Base-by-base conservation (phyloP, 306 rosid genomes). In the Rosa rugosa region DNA sequence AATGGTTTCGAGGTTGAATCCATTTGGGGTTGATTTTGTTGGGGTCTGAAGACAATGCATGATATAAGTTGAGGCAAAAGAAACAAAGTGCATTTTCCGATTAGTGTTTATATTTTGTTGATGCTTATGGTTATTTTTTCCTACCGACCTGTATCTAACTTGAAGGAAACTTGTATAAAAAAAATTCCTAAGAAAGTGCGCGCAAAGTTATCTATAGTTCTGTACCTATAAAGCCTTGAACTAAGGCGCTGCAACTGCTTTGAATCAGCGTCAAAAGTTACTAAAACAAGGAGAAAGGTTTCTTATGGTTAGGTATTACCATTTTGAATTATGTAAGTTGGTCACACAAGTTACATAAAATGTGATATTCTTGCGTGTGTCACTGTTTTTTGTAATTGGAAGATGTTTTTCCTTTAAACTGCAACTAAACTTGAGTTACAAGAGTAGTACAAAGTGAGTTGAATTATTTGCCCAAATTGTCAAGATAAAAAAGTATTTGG, bases 61-160 rank as follows among this genome's bases (percentile, higher is more conserved):
- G 14, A 13, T 42, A 25, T 40, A 41, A 6, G 14, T 17, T 23
- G 34, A n/a, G 49, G 25, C 4, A 38, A 36, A 34, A 20, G 36
- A 4, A 47, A 63, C 40, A n/a, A 8, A 34, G 1, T 16, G 71
- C 45, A 68, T 53, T 63, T 71, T 72, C 66, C n/a, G 63, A 5
- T 14, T 13, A 2, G 41, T 63, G 42, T 63, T 31, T 63, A 1
- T 12, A 63, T 27, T 63, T 53, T 12, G 73, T 78, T 79, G 70
- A 73, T 77, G 27, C 72, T 71, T 77, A 18, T 68, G 78, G 50
- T 67, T 54, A 69, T 0, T 66, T 31, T 83, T 87, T 83, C 90
- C 1, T 36, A 81, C 91, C 94, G 75, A 91, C 79, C 63, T 31
- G 65, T 64, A 83, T 84, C 96, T 70, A 81, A 86, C 88, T 70